Percentiles rank a stretch among this genome's conserved stretches.
phyloP scores from a whole-genome alignment of 2,329 filamentous ascomycete genomes.

The Alternaria arbusti region DNA sequence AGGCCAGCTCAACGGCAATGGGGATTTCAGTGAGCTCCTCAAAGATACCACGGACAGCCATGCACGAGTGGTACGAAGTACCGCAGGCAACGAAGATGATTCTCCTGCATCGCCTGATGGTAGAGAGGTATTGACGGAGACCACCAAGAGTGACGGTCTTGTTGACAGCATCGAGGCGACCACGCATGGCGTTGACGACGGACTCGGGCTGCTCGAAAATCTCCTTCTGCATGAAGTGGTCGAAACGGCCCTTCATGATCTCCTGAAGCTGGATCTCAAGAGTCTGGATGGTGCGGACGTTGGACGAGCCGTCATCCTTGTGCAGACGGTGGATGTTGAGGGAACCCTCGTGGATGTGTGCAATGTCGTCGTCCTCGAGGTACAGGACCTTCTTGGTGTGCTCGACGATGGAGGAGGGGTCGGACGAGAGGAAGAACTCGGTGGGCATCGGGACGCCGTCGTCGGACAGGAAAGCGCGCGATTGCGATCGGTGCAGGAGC shows the following conservation, averaged over 20 bases:
- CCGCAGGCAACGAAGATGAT: constrained; percentile 99
- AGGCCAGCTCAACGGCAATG: constrained; percentile 94
- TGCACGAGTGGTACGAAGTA: constrained; percentile 98
- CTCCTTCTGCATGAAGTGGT: constrained; percentile 99
- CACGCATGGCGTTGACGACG: constrained; percentile 99
- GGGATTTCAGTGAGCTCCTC: constrained; percentile 98
- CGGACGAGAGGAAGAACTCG: constrained; percentile 99
- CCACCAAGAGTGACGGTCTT: constrained; percentile 96
- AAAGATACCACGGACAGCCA: constrained; percentile 97
- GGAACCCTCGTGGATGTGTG: constrained; percentile 98
- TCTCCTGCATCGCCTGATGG: constrained; percentile 93
- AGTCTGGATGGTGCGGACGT: constrained; percentile 97
- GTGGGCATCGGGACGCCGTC: constrained; percentile 97
- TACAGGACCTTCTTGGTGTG: constrained; percentile 99
- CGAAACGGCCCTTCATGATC: constrained; percentile 99
- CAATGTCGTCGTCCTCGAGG: constrained; percentile 99
- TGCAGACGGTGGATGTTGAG: constrained; percentile 98
- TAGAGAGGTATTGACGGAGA: constrained; percentile 92
- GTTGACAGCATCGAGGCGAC: constrained; percentile 90
- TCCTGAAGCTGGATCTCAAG: constrained; percentile 98
- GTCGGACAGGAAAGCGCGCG: constrained; percentile 97
- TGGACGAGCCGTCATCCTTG: constrained; percentile 95
- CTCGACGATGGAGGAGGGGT: constrained; percentile 97
- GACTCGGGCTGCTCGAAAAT: constrained; percentile 99
- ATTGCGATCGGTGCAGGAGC: constrained; percentile 96